These are phyloP conservation scores for Volvariella surrecta DNA, from an alignment of 1,284 basidiomycete species.

Conservation along the genomic window DNA sequence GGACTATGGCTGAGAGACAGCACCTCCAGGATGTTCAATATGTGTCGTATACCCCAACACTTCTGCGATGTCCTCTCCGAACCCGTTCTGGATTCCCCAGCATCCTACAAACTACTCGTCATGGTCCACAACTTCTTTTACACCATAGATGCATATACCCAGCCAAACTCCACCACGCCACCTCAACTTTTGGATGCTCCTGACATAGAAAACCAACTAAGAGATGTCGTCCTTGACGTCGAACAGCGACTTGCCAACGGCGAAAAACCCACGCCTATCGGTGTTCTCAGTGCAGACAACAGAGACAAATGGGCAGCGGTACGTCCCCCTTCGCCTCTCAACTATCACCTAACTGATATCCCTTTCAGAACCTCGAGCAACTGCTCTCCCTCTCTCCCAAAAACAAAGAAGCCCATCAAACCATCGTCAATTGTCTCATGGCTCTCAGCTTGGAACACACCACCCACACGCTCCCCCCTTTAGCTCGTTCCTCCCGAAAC, in stretches of 20 bases:
- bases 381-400: constrained; percentile 58
- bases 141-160: constrained; percentile 60
- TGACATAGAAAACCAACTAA: constrained; percentile 64
- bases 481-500: constrained; percentile 18
- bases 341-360: constrained; percentile 8
- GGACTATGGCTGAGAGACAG: constrained; percentile 60
- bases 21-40: constrained; percentile 65
- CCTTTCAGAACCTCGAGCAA: constrained; percentile 58
- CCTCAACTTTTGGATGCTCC: constrained; percentile 28
- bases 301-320: constrained; percentile 83
- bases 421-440: constrained; percentile 73
- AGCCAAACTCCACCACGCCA: constrained; percentile 13
- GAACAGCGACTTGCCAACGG: constrained; percentile 39
- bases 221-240: constrained; percentile 66
- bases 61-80: constrained; percentile 58
- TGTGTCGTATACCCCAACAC: constrained; percentile 62
- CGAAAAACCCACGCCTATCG: constrained; percentile 54
- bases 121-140: constrained; percentile 82
- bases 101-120: constrained; percentile 59
- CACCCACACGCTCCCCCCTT: constrained; percentile 37
- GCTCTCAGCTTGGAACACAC: constrained; percentile 62
- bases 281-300: constrained; percentile 73
- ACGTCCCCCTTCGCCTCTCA: constrained; percentile 15
- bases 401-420: constrained; percentile 54
- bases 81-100: constrained; percentile 27